Conservation (phyloP, 768 basidiomycete species). For the Lactarius pseudohatsudake region DNA sequence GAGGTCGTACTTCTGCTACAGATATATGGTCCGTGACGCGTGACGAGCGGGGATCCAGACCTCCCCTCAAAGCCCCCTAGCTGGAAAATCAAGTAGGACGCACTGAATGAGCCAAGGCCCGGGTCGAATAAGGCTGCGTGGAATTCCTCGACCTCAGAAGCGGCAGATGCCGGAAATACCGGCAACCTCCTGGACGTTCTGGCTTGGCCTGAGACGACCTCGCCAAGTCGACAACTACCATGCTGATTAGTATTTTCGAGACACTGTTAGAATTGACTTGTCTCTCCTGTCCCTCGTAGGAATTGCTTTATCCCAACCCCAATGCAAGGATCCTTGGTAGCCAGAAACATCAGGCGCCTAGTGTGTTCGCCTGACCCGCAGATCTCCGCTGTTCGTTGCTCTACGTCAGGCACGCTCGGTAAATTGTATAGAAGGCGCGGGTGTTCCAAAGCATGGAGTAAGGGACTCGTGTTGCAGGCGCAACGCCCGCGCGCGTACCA, state of each 20-base stretch:
- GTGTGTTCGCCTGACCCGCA: not conserved
- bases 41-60: not conserved
- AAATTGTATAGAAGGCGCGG: not conserved
- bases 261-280: not conserved
- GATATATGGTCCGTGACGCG: not conserved
- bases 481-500: not conserved
- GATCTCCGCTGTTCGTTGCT: not conserved
- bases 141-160: not conserved
- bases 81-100: not conserved
- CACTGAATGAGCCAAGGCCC: not conserved
- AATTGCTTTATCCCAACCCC: not conserved
- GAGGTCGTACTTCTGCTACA: not conserved
- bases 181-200: not conserved
- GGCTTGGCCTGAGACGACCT: too few relatives aligned
- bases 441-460: not conserved
- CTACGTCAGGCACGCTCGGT: not conserved
- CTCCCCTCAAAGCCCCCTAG: not conserved
- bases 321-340: not conserved
- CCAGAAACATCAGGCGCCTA: not conserved
- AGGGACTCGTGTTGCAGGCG: not conserved
- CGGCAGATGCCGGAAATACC: not conserved
- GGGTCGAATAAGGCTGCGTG: not conserved
- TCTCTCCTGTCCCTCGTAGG: too few relatives aligned
- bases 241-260: not conserved
- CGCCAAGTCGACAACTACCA: not conserved